These are phyloP conservation scores for Talaromyces sp. DNA, from an alignment of 2,329 filamentous ascomycete genomes.

Conservation along the genomic window DNA sequence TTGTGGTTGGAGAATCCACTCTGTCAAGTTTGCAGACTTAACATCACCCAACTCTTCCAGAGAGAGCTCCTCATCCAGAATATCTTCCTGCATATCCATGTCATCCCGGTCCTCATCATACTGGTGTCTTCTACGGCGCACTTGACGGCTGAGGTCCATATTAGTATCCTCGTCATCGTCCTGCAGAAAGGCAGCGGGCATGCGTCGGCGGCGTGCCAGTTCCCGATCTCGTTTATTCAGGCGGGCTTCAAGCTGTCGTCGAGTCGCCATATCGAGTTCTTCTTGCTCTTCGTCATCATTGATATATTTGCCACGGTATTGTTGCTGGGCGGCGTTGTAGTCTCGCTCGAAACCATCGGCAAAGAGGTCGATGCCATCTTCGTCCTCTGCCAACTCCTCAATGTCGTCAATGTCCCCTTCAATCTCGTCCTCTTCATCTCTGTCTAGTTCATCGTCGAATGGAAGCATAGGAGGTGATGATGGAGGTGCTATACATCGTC, in stretches of 20 bases:
- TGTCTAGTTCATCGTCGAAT: constrained; percentile 47
- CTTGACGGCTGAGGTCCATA: constrained; percentile 79
- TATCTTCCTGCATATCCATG: constrained; percentile 80
- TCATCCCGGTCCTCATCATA: constrained; percentile 96
- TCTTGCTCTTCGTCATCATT: constrained; percentile 65
- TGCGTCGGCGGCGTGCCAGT: constrained; percentile 54
- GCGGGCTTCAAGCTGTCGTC: constrained; percentile 60
- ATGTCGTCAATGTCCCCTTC: constrained; percentile 63
- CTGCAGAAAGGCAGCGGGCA: constrained; percentile 61
- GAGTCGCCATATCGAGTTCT: constrained; percentile 55
- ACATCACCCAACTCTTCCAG: constrained; percentile 88
- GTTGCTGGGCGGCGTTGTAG: constrained; percentile 49
- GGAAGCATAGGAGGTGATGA: constrained; percentile 60
- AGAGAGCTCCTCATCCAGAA: constrained; percentile 93
- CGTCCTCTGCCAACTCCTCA: constrained; percentile 67
- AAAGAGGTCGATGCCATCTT: constrained; percentile 67
- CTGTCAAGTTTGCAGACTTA: constrained; percentile 86
- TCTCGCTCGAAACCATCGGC: constrained; percentile 64
- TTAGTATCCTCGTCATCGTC: constrained; percentile 82
- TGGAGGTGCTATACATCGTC: constrained; percentile 40
- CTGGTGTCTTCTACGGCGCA: constrained; percentile 76
- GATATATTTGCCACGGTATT: constrained; percentile 58
- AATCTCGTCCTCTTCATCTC: constrained; percentile 55
- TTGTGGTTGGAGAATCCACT: constrained; percentile 87
- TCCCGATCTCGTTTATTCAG: constrained; percentile 62